phyloP scores from a whole-genome alignment of 805 yeast species.

The Cyberlindnera petersonii region DNA sequence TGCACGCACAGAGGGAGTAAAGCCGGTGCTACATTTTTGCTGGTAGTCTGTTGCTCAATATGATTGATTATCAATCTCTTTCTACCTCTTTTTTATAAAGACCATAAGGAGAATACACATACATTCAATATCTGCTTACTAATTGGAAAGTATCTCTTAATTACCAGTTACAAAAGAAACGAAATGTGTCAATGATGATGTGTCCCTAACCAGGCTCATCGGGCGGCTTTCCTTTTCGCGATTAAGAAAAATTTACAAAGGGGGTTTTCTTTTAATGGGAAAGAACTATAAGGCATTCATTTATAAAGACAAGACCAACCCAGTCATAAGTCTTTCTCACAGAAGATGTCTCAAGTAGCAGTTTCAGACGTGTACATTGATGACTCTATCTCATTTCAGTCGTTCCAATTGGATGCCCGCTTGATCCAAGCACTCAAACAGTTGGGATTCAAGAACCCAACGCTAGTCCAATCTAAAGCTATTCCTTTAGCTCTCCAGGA shows the following conservation, averaged over 20 bases:
- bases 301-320: too few species aligned
- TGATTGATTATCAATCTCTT: too few species aligned
- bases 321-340: too few species aligned
- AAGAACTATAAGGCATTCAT: too few species aligned
- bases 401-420: constrained; percentile 78
- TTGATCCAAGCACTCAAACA: constrained; percentile 78
- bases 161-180: too few species aligned
- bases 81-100: too few species aligned
- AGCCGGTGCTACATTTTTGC: too few species aligned
- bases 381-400: constrained; percentile 65
- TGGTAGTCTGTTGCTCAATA: too few species aligned
- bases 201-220: constrained; percentile 5
- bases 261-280: not conserved
- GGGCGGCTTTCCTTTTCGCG: too few species aligned
- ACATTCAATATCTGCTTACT: too few species aligned
- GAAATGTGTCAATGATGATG: not conserved
- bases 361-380: constrained; percentile 70
- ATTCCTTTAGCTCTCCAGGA: constrained; percentile 89
- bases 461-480: constrained; percentile 86
- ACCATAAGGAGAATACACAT: too few species aligned
- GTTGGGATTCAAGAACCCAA: constrained; percentile 80
- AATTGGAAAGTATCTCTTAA: too few species aligned
- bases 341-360: constrained; percentile 31
- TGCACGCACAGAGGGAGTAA: not conserved
- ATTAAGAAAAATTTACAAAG: constrained; percentile 5